Evolutionary conservation across 495 filamentous ascomycete species (phyloP), one percentile per base, ranked within the genome.

Genomic region (Thozetella sp.): DNA sequence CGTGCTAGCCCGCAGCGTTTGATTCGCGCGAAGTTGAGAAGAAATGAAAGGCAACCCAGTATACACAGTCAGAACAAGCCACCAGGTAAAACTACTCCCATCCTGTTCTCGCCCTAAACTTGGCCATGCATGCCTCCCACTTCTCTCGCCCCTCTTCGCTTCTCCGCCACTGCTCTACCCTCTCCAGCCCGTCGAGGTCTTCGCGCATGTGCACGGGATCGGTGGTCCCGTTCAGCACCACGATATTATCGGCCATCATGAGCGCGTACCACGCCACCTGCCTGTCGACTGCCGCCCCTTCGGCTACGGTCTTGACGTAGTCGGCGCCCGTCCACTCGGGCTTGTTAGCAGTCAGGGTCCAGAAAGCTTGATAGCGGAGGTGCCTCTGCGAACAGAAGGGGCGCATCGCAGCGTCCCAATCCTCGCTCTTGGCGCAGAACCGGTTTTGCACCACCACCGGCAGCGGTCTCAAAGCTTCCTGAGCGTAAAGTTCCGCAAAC

Each of bases 351-450:
- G 85, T 90, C 68, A 95, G 66, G 1, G 89, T 93, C 91, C 91
- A 93, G 73, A 93, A 94, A 22, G 84, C 81, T 68, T 94, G 90
- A 66, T 92, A 94, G 17, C 80, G 67, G 37, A 91, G 86, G 23
- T 75, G 76, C 6, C 82, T 72, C 30, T 83, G 78, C 15, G 76
- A 72, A 65, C 89, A 92, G 68, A 87, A 93, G 0, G 67, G 66
- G 11, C 91, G 82, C 9, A 93, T 61, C 1, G 76, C 68, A 1
- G 76, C 67, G 57, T 94, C 92, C 69, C 83, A 93, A 3, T 67
- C 10, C 43, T 48, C 59, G 2, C 84, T 89, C 1, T 71, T 76
- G 1, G 73, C 72, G 58, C 88, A 83, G 69, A 93, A 90, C 3
- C 90, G 83, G 68, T 94, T 94, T 71, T 95, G 91, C 37, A 94